Conservation (phyloP, 768 basidiomycete genomes). For the Auricularia auricula-judae region DNA sequence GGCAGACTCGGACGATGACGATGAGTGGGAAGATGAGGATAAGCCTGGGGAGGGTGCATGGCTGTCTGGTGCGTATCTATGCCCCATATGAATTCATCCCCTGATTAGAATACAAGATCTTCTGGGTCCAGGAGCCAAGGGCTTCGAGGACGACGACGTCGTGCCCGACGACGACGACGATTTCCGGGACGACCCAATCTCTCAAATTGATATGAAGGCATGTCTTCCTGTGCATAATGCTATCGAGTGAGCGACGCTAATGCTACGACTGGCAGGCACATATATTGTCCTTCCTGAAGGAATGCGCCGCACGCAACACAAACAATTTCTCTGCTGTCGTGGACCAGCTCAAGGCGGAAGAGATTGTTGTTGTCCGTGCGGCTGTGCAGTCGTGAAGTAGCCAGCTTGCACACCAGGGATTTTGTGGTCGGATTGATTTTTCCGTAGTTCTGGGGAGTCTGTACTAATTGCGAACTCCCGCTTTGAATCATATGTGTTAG, state of each 20-base stretch:
- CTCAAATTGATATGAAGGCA: constrained; percentile 72
- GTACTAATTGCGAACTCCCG: no score
- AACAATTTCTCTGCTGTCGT: constrained; percentile 51
- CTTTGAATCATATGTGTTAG: no score
- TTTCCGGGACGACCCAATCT: constrained; percentile 74
- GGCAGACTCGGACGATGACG: constrained; percentile 73
- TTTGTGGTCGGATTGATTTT: not conserved
- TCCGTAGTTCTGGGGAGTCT: no score
- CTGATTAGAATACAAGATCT: constrained; percentile 31
- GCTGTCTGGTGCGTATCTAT: constrained; percentile 49
- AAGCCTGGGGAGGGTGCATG: constrained; percentile 61
- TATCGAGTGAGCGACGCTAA: not conserved
- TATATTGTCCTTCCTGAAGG: constrained; percentile 55
- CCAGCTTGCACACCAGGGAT: no score
- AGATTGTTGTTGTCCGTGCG: constrained; percentile 48
- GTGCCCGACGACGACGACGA: constrained; percentile 75
- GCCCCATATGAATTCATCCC: not conserved
- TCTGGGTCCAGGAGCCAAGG: constrained; percentile 60
- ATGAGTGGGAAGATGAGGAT: constrained; percentile 90
- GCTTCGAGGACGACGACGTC: constrained; percentile 71
- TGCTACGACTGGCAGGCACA: constrained; percentile 39
- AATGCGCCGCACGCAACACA: constrained; percentile 53
- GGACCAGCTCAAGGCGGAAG: constrained; percentile 59
- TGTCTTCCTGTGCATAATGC: constrained; percentile 9
- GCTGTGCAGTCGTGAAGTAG: not conserved